A percentile compares a stretch with the other conserved stretches of the same genome.
Evolutionary conservation across 1,284 basidiomycete species (phyloP).

Genomic region (Amylostereum chailletii): DNA sequence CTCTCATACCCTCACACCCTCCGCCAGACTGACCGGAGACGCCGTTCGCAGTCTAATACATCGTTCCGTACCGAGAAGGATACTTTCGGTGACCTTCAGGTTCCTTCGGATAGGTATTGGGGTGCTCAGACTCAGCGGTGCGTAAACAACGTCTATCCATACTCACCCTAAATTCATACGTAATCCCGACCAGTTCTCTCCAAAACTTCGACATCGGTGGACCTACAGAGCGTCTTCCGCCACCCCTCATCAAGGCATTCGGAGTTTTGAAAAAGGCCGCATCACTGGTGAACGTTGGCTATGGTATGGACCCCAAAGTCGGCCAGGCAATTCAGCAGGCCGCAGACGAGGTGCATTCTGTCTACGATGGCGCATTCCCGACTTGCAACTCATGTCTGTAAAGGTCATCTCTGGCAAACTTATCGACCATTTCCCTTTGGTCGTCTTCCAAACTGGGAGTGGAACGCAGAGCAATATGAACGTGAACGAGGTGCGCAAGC

Average conservation of each 20-base stretch:
- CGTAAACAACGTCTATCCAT: constrained; percentile 10
- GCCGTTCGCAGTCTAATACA: constrained; percentile 25
- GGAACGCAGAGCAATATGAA: constrained; percentile 99
- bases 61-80: constrained; percentile 68
- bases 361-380: constrained; percentile 4
- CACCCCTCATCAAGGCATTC: constrained; percentile 94
- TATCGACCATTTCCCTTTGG: constrained; percentile 92
- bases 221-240: constrained; percentile 85
- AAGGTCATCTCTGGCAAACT: constrained; percentile 95
- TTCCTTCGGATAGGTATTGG: constrained; percentile 95
- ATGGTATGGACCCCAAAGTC: constrained; percentile 88
- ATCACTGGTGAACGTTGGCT: constrained; percentile 82
- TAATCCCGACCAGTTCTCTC: constrained; percentile 54
- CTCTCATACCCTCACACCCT: neutral
- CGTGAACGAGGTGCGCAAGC: constrained; percentile 74
- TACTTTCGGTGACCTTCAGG: constrained; percentile 89
- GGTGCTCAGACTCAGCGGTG: constrained; percentile 97
- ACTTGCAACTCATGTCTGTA: neutral
- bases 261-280: constrained; percentile 98
- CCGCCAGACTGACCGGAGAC: neutral
- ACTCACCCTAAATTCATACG: neutral
- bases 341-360: constrained; percentile 75
- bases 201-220: constrained; percentile 99
- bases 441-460: constrained; percentile 99
- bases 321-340: constrained; percentile 88